Percentiles rank a stretch among this genome's conserved stretches.
Conservation (phyloP, 805 yeast genomes). For the Lachancea thermotolerans region DNA sequence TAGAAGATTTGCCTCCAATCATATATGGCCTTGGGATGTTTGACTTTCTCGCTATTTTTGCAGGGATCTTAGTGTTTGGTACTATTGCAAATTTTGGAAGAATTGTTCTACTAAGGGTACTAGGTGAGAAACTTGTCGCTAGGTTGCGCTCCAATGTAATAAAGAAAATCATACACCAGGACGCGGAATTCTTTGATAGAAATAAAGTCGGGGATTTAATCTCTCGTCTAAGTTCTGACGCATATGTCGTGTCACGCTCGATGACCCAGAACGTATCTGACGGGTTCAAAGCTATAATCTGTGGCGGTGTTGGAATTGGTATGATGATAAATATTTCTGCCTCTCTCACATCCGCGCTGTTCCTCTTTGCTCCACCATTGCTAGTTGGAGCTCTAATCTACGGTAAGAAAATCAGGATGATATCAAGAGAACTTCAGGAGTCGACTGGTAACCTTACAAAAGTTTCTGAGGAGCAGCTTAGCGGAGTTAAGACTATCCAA, state of each 20-base stretch:
- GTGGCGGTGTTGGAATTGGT: slow-evolving; percentile 78
- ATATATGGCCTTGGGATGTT: slow-evolving; percentile 48
- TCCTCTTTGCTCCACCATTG: slow-evolving; percentile 75
- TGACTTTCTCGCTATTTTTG: slow-evolving; percentile 54
- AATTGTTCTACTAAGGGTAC: slow-evolving; percentile 41
- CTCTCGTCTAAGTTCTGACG: slow-evolving; percentile 82
- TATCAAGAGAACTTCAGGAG: slow-evolving; percentile 75
- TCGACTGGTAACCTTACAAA: slow-evolving; percentile 82
- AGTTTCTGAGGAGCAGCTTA: slow-evolving; percentile 87
- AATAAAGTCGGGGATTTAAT: slow-evolving; percentile 92
- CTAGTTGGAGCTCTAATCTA: slow-evolving; percentile 70
- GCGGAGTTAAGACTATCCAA: slow-evolving; percentile 84
- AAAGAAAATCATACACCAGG: slow-evolving; percentile 74
- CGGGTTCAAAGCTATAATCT: slow-evolving; percentile 75
- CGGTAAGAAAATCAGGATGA: slow-evolving; percentile 70
- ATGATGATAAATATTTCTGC: slow-evolving; percentile 88
- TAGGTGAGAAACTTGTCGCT: slow-evolving; percentile 85
- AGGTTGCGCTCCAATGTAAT: slow-evolving; percentile 72
- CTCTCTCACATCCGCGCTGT: slow-evolving; percentile 72
- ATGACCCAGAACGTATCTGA: slow-evolving; percentile 88
- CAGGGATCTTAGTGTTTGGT: slow-evolving; percentile 55
- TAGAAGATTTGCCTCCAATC: slow-evolving; percentile 30
- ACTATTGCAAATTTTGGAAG: slow-evolving; percentile 70
- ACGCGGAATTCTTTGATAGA: slow-evolving; percentile 88
- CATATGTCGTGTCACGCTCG: slow-evolving; percentile 81